Base-by-base conservation (phyloP, 2,329 filamentous ascomycete species). In the Purpureocillium lavendulum region DNA sequence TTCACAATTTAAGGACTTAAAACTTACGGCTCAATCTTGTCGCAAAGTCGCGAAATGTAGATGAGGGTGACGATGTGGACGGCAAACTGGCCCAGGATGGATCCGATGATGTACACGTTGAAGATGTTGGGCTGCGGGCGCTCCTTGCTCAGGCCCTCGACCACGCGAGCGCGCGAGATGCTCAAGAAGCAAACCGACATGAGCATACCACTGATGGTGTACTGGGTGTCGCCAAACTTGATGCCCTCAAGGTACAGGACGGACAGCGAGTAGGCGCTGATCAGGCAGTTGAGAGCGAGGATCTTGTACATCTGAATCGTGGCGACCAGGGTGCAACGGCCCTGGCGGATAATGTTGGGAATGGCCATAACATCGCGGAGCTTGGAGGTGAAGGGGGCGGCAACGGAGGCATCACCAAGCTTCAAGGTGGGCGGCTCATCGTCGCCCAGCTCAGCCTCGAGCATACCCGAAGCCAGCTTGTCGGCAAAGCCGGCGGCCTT, bases 281-380 rank as follows among this genome's bases (percentile, higher is more conserved):
- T 98, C 52, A 98, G 72, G 60, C 92, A 98, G 71, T 98, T 98
- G 43, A 98, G 71, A 7, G 92, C 92, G 38, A 98, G 77, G 53
- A 98, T 98, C 75, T 96, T 98, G 80, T 98, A 98, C 90, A 98
- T 98, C 70, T 98, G 92, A 49, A 98, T 97, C 0, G 92, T 98
- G 26, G 92, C 92, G 40, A 98, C 92, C 15, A 98, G 79, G 7
- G 92, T 98, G 70, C 92, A 98, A 46, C 92, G 85, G 42, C 92
- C 92, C 68, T 98, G 92, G 42, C 92, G 86, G 55, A 98, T 92
- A 54, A 98, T 98, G 67, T 98, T 98, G 38, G 92, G 90, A 42
- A 98, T 88, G 30, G 92, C 92, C 53, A 98, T 79, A 43, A 98
- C 92, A 55, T 98, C 96, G 51, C 89, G 86, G 33, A 98, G 77